Base-by-base conservation (phyloP, 108 stramenopile genomes). In the Conticribra weissflogii region DNA sequence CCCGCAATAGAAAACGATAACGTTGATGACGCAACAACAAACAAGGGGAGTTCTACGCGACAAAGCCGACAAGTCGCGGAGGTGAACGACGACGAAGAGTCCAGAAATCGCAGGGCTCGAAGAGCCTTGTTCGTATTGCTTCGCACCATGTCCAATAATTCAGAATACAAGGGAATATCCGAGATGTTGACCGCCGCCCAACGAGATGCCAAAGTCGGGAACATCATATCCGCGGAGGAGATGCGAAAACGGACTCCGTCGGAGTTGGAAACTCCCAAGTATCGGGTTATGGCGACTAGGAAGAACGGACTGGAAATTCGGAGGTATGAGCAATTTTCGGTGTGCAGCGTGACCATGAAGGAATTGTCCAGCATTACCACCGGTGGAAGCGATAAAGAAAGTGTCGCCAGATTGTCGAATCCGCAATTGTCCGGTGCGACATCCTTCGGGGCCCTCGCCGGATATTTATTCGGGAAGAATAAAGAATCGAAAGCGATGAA, bases 381-480 rank as follows among this genome's bases (percentile, higher is more conserved):
- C 21, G 41, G 44, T 15, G 63, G 56, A 12, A 61, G 76, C 1
- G 72, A 66, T 45, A 56, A 64, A n/a, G 71, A 73, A 30, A 88
- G 88, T 8, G 97, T 87, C 36, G 78, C 79, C 30, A 86, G 86
- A 58, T 49, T 94, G 9, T 68, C 76, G 9, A 69, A 81, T 3
- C 93, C 90, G 3, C 82, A 90, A 58, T 16, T 90, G 22, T 68
- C 62, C 0, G 89, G 93, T 4, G 84, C 91, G 2, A 66, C 81
- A 12, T 86, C 85, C 0, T 98, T 97, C 77, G 93, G 92, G 25
- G 91, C 93, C 25, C 58, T 98, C 23, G 98, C 96, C 9, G 95
- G 95, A 12, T 98, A 98, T 67, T 67, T 98, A 15, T 96, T 98
- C 70, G 98, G 97, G n/a, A 92, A 93, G 64, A 98, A 97, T 75